phyloP scores from a whole-genome alignment of 257 asterid species.

The Phtheirospermum japonicum region DNA sequence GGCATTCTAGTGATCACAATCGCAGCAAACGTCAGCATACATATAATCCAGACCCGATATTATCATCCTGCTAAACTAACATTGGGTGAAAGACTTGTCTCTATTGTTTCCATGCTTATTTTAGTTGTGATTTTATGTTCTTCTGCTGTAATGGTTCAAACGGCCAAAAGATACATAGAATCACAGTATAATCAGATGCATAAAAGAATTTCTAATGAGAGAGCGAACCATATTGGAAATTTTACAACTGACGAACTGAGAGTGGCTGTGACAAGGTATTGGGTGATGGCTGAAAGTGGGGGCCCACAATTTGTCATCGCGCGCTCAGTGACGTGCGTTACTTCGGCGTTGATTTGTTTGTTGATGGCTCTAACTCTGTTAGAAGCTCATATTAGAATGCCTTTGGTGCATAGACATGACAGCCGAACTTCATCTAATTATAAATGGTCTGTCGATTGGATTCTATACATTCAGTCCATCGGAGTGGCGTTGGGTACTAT shows the following conservation, averaged over 20 bases:
- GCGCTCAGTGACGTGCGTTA: not conserved
- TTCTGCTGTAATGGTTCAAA: conserved; percentile 16
- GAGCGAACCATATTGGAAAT: no score
- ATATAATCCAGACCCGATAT: not conserved
- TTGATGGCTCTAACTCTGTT: not conserved
- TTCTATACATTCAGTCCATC: conserved; percentile 8
- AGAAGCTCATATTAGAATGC: not conserved
- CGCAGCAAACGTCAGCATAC: conserved; percentile 19
- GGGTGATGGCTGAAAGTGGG: conserved; percentile 27
- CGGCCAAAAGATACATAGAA: conserved; percentile 23
- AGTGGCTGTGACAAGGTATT: not conserved
- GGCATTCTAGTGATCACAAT: conserved; percentile 22
- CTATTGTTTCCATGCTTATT: not conserved
- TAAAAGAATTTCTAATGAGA: no score
- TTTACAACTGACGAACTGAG: not conserved
- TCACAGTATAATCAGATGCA: conserved; percentile 6
- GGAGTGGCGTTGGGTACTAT: conserved; percentile 25
- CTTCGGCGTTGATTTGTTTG: not conserved
- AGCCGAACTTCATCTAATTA: not conserved
- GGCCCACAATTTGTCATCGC: conserved; percentile 24
- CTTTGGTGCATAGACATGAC: not conserved
- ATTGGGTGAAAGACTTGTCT: not conserved
- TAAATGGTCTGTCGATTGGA: conserved; percentile 13
- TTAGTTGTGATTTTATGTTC: conserved; percentile 2
- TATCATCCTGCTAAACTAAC: not conserved